Evolutionary conservation across 257 asterid species (phyloP), one percentile per base, ranked within the genome.

Genomic region (Solanum chiquidenum): DNA sequence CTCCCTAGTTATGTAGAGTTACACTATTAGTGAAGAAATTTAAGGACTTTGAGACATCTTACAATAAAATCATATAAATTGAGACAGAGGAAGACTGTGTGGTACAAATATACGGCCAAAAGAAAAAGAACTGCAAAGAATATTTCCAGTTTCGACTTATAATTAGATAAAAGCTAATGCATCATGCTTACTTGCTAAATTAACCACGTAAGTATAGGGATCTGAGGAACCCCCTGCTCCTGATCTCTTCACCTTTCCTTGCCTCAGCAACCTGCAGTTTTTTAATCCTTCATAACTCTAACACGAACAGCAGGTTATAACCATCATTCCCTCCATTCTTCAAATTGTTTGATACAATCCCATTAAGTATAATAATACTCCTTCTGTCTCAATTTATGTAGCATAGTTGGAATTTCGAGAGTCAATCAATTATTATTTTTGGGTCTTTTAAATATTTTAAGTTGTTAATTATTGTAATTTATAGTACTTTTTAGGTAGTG

Each of bases 221-320:
- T 96, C 98, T 14, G 82, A 21, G 5, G 98, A 98, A 13, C 98
- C 99, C 86, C 99, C 99, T 72, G 94, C 97, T 37, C 99, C 99
- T 68, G 64, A 90, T 89, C 99, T 94, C 90, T 91, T 95, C 89
- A 97, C 98, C 87, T 93, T 88, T 52, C 92, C 95, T 88, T 49
- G 90, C 91, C 90, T 96, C 92, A 97, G 93, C 92, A 97, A 90
- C 94, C 99, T 97, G 94, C 88, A 91, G 12, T 80, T 29, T 31
- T 21, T 82, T 0, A 31, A 18, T 82, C 86, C 46, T 11, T 82
- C 69, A 49, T 20, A 49, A 46, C 7, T 46, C 85, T 18, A 29
- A 49, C 38, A 49, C 18, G 40, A 80, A 20, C 37, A 49, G 11
- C 44, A 29, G 69, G 31, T 49, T 80, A 46, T 79, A 80, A 2